Evolutionary conservation across 805 yeast genomes (phyloP).

Genomic region (Candida insectorum): DNA sequence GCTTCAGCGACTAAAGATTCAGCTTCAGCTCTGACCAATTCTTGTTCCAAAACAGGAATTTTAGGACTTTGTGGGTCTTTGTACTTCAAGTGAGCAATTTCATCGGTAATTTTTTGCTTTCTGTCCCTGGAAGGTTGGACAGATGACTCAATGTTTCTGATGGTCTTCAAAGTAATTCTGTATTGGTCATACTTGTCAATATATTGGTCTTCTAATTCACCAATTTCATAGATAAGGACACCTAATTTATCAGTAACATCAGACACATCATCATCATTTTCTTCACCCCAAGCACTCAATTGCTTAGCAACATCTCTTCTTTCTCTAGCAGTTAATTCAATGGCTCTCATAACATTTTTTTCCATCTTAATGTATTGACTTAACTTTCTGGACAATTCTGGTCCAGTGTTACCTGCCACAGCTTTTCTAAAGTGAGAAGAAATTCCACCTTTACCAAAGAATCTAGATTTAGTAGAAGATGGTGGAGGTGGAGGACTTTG

Average conservation of each 20-base stretch:
- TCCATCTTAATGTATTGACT: conserved; percentile 76
- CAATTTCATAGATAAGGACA: conserved; percentile 75
- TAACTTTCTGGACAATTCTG: conserved; percentile 73
- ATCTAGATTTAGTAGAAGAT: conserved; percentile 81
- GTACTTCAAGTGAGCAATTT: conserved; percentile 79
- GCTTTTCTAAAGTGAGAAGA: conserved; percentile 62
- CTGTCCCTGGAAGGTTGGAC: conserved; percentile 88
- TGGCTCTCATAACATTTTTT: conserved; percentile 74
- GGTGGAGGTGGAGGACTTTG: conserved; percentile 95
- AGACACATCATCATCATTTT: conserved; percentile 79
- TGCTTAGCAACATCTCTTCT: conserved; percentile 81
- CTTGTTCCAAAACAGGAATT: conserved; percentile 79
- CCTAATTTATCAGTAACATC: conserved; percentile 88
- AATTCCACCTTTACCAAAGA: conserved; percentile 81
- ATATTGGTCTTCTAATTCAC: conserved; percentile 84
- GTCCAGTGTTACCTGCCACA: conserved; percentile 77
- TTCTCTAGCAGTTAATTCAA: conserved; percentile 74
- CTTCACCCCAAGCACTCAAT: conserved; percentile 83
- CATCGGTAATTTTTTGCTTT: conserved; percentile 80
- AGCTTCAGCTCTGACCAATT: conserved; percentile 87
- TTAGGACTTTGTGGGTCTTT: conserved; percentile 84
- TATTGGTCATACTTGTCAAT: conserved; percentile 84
- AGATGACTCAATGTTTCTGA: conserved; percentile 81
- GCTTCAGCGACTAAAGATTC: conserved; percentile 91
- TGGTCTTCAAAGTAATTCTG: conserved; percentile 75